Evolutionary conservation across 345 rosid species (phyloP), one percentile per base, ranked within the genome.

Genomic region (Erysimum cheiranthoides): DNA sequence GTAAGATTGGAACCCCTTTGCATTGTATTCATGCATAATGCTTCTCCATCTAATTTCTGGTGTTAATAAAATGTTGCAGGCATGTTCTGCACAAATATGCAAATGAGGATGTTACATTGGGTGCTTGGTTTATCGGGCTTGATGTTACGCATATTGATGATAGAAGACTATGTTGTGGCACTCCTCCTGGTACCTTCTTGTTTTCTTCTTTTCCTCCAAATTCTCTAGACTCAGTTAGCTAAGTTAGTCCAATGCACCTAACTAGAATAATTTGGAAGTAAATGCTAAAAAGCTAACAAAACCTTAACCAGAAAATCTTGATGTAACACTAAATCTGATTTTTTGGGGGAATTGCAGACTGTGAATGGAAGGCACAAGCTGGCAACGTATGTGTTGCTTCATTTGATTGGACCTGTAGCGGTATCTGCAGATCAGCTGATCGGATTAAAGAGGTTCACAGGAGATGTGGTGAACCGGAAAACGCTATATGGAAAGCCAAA

Each of bases 51-150:
- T 69, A 45, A 54, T 35, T 39, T 2, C 30, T 21, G 1, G 12
- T 50, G 21, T 53, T 45, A n/a, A 25, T 42, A n/a, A 11, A 31
- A 66, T 66, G 70, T 42, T 69, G 34, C 79, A 92, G 99, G 82
- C 83, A 86, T 74, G 80, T 95, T 76, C 94, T 95, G 52, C 98
- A 95, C 76, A 86, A 82, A 64, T 92, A 88, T 68, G 98, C 97
- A 73, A 95, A 95, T 68, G 99, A 95, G 80, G 98, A 95, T 53
- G 99, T 95, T 60, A 89, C 99, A 13, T 46, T 95, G 27, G 98
- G 99, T 70, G 84, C 99, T 30, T 95, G 99, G 99, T 90, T 95
- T 81, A 92, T 95, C 45, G 99, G 99, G 16, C 98, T 92, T 67
- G 98, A 95, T 42, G 98, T 95, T 0, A 93, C 87, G 53, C 97